Percentiles rank a stretch among this genome's conserved stretches.
Evolutionary conservation across 768 basidiomycete genomes (phyloP).

Genomic region (Pulveroboletus sp.): DNA sequence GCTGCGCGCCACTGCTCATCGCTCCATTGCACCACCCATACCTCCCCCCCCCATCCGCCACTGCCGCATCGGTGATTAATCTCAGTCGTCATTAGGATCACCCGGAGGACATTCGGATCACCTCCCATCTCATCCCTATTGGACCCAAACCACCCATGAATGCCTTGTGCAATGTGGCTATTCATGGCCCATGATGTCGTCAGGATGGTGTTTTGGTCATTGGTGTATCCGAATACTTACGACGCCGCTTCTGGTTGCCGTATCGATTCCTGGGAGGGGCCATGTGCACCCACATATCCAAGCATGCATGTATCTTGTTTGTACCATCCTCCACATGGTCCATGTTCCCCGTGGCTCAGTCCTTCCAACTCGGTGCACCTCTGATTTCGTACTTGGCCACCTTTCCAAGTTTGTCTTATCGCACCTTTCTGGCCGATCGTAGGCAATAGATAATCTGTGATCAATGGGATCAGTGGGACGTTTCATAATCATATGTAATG

Average conservation of each 20-base stretch:
- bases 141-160: background rate
- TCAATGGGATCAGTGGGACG: background rate
- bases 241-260: background rate
- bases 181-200: background rate
- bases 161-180: background rate
- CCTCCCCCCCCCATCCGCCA: background rate
- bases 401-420: background rate
- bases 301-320: no score
- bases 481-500: no score
- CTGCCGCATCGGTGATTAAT: background rate
- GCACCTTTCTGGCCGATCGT: no score
- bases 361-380: constrained; percentile 7
- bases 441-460: background rate
- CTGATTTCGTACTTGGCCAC: background rate
- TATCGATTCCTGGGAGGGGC: background rate
- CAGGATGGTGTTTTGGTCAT: background rate
- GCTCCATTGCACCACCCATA: no score
- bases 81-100: background rate
- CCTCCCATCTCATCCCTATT: background rate
- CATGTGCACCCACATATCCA: no score
- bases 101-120: background rate
- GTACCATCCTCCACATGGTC: background rate
- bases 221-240: no score
- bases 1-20: background rate
- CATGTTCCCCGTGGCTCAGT: background rate